Percentiles rank a stretch among this genome's conserved stretches.
Conservation (phyloP, 73 alveolate genomes). For the Paramecium primaurelia region DNA sequence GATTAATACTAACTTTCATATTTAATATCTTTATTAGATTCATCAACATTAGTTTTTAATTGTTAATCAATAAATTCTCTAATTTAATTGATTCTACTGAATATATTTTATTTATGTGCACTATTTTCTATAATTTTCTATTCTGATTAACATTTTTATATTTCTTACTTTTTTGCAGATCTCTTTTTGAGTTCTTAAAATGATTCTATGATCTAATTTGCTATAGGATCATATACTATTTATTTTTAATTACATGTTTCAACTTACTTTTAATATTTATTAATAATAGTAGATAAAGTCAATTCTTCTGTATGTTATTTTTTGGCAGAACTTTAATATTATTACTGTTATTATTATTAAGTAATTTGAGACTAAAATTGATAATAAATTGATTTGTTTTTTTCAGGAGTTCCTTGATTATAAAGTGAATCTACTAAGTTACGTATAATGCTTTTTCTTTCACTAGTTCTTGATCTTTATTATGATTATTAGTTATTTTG, state of each 20-base stretch:
- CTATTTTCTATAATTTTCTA: not conserved
- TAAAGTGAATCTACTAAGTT: not conserved
- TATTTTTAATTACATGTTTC: not conserved
- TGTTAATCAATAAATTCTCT: slow-evolving; percentile 24
- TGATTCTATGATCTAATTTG: slow-evolving; percentile 7
- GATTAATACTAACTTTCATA: slow-evolving; percentile 10
- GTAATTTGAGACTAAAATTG: not conserved
- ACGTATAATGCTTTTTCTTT: not conserved
- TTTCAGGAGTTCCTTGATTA: slow-evolving; percentile 22
- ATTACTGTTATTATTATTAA: not conserved
- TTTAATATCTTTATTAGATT: not conserved
- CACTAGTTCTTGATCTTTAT: slow-evolving; percentile 24
- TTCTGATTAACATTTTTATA: slow-evolving; percentile 15
- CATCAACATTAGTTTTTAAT: not conserved
- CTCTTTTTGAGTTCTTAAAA: not conserved
- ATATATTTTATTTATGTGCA: not conserved
- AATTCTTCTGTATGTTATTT: not conserved
- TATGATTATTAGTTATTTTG: not conserved
- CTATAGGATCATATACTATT: not conserved
- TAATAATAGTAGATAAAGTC: not conserved
- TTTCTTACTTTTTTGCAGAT: not conserved
- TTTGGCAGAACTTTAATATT: not conserved
- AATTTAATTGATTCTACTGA: not conserved
- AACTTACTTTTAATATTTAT: not conserved
- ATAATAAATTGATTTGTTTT: not conserved